These are phyloP conservation scores for Sutorius australiensis DNA, from an alignment of 768 basidiomycete genomes.

Conservation along the genomic window DNA sequence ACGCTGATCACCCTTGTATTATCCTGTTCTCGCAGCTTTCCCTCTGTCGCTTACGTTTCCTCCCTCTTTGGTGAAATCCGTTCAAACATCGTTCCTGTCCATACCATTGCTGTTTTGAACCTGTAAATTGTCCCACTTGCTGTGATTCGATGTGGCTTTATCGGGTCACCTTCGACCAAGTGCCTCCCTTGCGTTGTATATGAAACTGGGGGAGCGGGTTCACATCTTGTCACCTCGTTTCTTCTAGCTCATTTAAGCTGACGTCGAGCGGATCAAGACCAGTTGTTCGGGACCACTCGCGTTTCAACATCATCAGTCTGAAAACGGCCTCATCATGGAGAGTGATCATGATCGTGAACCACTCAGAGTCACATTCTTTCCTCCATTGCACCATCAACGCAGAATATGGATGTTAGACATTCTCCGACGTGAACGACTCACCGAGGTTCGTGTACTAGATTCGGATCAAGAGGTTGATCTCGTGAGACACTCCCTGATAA, in stretches of 20 bases:
- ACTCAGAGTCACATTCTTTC: slow-evolving; percentile 60
- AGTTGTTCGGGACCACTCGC: not conserved
- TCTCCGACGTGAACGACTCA: slow-evolving; percentile 53
- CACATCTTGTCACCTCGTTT: not conserved
- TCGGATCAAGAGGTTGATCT: not conserved
- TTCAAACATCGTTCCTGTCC: slow-evolving; percentile 2
- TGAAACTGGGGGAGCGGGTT: not conserved
- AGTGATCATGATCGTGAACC: slow-evolving; percentile 3
- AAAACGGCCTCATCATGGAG: slow-evolving; percentile 17
- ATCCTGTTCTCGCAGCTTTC: not conserved
- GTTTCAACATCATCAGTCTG: slow-evolving; percentile 3
- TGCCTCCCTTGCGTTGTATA: slow-evolving; percentile 11
- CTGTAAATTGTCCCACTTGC: slow-evolving; percentile 1
- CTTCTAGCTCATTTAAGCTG: not conserved
- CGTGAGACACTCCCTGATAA: not conserved
- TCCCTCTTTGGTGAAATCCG: not conserved
- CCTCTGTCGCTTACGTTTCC: slow-evolving; percentile 6
- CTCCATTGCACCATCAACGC: slow-evolving; percentile 64
- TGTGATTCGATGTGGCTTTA: slow-evolving; percentile 10
- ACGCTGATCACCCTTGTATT: slow-evolving; percentile 3
- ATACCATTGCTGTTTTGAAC: slow-evolving; percentile 14
- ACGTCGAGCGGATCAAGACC: not conserved
- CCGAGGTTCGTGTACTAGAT: slow-evolving; percentile 39
- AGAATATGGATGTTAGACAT: slow-evolving; percentile 68
- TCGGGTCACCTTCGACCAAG: slow-evolving; percentile 20